Evolutionary conservation across 164 flowering plant genomes (phyloP).

Genomic region (Kingdonia uniflora): DNA sequence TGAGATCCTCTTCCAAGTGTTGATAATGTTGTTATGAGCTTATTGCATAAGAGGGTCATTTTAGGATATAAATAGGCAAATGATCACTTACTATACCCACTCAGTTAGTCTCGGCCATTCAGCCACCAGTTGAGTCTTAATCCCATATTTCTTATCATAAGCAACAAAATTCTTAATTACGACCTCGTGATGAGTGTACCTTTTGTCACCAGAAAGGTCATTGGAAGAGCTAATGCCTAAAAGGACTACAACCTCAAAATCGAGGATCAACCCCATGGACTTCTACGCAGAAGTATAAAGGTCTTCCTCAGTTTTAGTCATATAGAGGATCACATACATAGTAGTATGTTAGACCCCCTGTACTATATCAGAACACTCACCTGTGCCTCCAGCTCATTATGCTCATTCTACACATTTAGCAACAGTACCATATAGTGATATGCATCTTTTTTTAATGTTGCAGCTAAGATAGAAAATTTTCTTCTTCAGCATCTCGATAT

Average conservation of each 20-base stretch:
- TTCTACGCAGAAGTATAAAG: too few relatives aligned
- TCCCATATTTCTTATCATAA: too few relatives aligned
- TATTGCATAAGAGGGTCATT: neutral
- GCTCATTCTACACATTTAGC: neutral
- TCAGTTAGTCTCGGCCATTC: neutral
- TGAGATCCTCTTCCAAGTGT: neutral
- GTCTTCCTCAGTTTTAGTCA: too few relatives aligned
- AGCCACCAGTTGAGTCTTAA: too few relatives aligned
- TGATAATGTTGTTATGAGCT: neutral
- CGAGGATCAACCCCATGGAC: too few relatives aligned
- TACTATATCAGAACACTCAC: neutral
- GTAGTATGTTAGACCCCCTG: too few relatives aligned
- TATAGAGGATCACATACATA: too few relatives aligned
- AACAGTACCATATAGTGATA: neutral
- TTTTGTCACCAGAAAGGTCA: conserved; percentile 1
- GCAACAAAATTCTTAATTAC: neutral
- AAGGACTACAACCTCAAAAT: too few relatives aligned
- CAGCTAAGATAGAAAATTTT: neutral
- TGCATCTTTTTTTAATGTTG: neutral
- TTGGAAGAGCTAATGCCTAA: neutral
- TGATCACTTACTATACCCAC: neutral
- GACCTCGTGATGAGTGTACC: neutral
- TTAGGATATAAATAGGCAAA: neutral
- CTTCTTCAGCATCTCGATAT: neutral
- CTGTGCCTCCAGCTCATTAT: neutral